Evolutionary conservation across 176 grass and related monocot genomes (phyloP), one percentile per base, ranked within the genome.

Genomic region (Paspalum vaginatum): DNA sequence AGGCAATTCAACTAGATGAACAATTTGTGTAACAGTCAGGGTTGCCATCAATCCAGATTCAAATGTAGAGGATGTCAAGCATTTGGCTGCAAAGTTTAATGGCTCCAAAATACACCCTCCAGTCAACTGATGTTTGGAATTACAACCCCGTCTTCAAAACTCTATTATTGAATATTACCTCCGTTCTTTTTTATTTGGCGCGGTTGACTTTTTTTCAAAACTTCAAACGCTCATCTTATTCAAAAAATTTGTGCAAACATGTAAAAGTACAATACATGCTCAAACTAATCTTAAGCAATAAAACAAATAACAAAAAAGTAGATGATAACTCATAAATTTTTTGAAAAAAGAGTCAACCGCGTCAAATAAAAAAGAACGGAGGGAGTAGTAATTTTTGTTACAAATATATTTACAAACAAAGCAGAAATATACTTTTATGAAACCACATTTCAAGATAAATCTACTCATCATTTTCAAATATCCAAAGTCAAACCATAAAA

Each of bases 21-120:
- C 54, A 8, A 70, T 45, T 37, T 26, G 67, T 14, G 9, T 13
- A 57, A 60, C 43, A 13, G 22, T 37, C 22, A 74, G 62, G 43
- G 50, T 41, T 78, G 37, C 41, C 74, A 47, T 32, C 10, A 26
- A 49, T 81, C 42, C 38, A 68, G 16, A 17, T 69, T 45, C 58
- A 57, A 53, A 69, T 69, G 37, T 75, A 45, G 47, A 49, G 32
- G 44, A 24, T 58, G 32, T 48, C 60, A 21, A 61, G 72, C 72
- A 67, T 74, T 27, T 45, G 18, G 9, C 20, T 75, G 57, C 53
- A 68, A 40, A 55, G 44, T 75, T 45, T 11, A 68, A 37, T 27
- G 22, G 50, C 67, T 59, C 32, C 32, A 79, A 79, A 79, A 61
- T 39, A 84, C 13, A 11, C 16, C 56, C 56, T 60, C 22, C 22